These are phyloP conservation scores for Eragrostis tef DNA, from an alignment of 202 grass and related monocot species.

Conservation along the genomic window DNA sequence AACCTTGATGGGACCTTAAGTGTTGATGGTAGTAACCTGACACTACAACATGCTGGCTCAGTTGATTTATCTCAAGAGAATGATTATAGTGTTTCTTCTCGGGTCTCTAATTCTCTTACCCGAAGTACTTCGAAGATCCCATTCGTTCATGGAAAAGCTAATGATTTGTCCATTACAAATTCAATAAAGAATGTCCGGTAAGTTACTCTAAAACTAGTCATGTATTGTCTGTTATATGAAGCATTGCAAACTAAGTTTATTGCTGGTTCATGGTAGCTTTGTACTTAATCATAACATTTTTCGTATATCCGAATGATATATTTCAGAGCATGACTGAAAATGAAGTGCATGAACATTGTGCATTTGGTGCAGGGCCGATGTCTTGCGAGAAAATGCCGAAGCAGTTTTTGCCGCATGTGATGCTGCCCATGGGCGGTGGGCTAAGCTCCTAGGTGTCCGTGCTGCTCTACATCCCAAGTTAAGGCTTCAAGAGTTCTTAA, in stretches of 20 bases:
- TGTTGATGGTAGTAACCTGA: conserved; percentile 56
- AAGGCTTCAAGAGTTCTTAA: conserved; percentile 94
- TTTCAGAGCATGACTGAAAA: neutral
- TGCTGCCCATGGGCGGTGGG: conserved; percentile 97
- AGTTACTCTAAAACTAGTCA: conserved; percentile 33
- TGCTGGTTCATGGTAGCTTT: neutral
- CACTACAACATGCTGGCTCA: conserved; percentile 50
- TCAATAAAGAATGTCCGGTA: conserved; percentile 92
- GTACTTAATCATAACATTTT: conserved; percentile 16
- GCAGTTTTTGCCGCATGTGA: conserved; percentile 90
- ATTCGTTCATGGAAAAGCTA: conserved; percentile 77
- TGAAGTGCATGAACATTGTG: conserved; percentile 25
- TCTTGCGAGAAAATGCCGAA: conserved; percentile 96
- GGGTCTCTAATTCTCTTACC: conserved; percentile 64
- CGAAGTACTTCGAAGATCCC: conserved; percentile 60
- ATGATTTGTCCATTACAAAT: conserved; percentile 68
- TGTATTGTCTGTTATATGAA: conserved; percentile 27
- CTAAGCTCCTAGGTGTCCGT: conserved; percentile 95
- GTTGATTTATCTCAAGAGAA: conserved; percentile 62
- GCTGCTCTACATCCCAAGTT: conserved; percentile 94
- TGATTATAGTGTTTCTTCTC: conserved; percentile 58
- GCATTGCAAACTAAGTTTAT: conserved; percentile 31
- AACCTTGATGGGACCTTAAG: conserved; percentile 73
- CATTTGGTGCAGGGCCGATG: conserved; percentile 78
- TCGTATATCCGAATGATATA: conserved; percentile 31